These are phyloP conservation scores for Phanerochaete sordida DNA, from an alignment of 768 basidiomycete species.

Conservation along the genomic window DNA sequence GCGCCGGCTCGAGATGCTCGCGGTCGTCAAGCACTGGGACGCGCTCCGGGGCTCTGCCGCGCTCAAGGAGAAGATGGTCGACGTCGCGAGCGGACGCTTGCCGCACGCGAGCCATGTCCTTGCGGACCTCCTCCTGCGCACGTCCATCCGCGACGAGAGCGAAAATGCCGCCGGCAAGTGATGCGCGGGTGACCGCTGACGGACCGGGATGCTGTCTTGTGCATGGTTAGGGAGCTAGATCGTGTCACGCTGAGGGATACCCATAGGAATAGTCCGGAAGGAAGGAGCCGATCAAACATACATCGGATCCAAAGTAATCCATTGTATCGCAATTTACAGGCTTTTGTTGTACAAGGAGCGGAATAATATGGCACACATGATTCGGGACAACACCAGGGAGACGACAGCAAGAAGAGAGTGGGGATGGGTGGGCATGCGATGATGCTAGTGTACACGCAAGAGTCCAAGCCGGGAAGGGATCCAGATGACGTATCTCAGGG, in stretches of 20 bases:
- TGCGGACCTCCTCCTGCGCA: background rate
- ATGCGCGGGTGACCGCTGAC: too few species aligned
- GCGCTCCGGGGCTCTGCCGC: slow-evolving; percentile 1
- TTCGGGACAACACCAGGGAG: background rate
- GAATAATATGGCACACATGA: background rate
- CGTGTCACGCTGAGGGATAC: too few species aligned
- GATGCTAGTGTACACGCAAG: background rate
- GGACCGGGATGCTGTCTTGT: too few species aligned
- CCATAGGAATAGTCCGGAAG: too few species aligned
- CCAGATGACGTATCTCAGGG: background rate
- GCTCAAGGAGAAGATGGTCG: slow-evolving; percentile 9
- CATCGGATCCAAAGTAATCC: too few species aligned
- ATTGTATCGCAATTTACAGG: background rate
- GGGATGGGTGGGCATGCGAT: background rate
- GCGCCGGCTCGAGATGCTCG: slow-evolving; percentile 10
- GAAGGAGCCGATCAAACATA: too few species aligned
- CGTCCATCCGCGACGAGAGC: background rate
- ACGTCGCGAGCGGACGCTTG: slow-evolving; percentile 3
- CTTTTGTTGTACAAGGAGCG: background rate
- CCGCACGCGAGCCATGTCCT: slow-evolving; percentile 2
- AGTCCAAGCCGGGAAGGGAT: slow-evolving; percentile 1
- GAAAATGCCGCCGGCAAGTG: background rate
- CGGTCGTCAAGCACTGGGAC: slow-evolving; percentile 13
- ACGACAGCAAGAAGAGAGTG: background rate
- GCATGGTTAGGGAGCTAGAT: too few species aligned